Percentiles rank a stretch among this genome's conserved stretches.
These are phyloP conservation scores for Bertia moriformis DNA, from an alignment of 2,329 filamentous ascomycete genomes.

Conservation along the genomic window DNA sequence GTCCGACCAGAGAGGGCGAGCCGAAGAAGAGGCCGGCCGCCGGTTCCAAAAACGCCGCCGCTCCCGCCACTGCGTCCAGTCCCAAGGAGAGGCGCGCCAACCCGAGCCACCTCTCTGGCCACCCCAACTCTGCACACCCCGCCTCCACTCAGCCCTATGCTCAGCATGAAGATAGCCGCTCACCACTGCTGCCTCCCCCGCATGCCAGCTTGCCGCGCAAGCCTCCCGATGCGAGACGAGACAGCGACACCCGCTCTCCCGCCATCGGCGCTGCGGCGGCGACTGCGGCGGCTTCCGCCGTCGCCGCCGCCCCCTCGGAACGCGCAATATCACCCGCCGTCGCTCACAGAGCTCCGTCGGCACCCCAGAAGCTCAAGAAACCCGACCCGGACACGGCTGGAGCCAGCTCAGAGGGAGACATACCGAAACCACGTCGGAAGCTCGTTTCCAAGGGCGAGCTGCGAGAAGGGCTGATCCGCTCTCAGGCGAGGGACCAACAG, in stretches of 20 bases:
- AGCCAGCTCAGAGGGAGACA: conserved; percentile 39
- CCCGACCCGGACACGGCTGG: conserved; percentile 36
- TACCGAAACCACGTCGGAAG: conserved; percentile 44
- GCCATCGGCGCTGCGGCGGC: too few relatives aligned
- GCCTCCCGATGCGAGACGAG: too few relatives aligned
- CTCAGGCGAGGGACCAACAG: conserved; percentile 38
- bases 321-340: conserved; percentile 33
- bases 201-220: too few relatives aligned
- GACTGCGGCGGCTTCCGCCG: too few relatives aligned
- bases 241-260: too few relatives aligned
- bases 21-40: conserved; percentile 3
- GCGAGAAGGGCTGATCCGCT: too few relatives aligned
- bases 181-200: too few relatives aligned
- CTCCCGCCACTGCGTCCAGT: too few relatives aligned
- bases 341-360: conserved; percentile 29
- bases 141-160: too few relatives aligned
- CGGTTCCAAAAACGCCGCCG: conserved; percentile 14
- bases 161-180: too few relatives aligned
- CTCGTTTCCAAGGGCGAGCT: conserved; percentile 49
- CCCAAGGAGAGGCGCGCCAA: conserved; percentile 30
- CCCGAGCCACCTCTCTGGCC: conserved; percentile 28
- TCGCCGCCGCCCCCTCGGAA: too few relatives aligned
- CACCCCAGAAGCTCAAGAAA: conserved; percentile 34
- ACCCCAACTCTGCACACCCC: conserved; percentile 26
- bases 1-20: conserved; percentile 24